phyloP scores from a whole-genome alignment of 768 basidiomycete genomes.

The Phanerochaete sordida region DNA sequence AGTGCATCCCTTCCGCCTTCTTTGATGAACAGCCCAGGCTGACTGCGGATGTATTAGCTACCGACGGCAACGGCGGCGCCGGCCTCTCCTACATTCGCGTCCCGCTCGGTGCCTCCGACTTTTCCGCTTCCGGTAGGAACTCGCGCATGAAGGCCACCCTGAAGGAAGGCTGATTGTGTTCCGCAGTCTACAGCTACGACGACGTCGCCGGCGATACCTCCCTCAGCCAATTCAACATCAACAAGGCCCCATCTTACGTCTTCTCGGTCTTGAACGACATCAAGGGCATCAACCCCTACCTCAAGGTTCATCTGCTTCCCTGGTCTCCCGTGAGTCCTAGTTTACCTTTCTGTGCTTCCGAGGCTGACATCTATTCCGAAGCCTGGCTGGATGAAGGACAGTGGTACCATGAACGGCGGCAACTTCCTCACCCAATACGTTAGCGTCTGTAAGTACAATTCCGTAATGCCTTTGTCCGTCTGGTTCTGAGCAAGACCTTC shows the following conservation, averaged over 20 bases:
- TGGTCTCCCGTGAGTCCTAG: conserved; percentile 65
- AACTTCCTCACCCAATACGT: conserved; percentile 48
- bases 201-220: conserved; percentile 59
- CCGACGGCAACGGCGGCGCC: conserved; percentile 58
- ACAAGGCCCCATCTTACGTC: conserved; percentile 55
- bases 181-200: conserved; percentile 58
- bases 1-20: conserved; percentile 4
- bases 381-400: conserved; percentile 81
- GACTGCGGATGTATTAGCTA: conserved; percentile 30
- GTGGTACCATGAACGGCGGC: conserved; percentile 65
- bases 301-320: conserved; percentile 58
- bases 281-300: conserved; percentile 45
- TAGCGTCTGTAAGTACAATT: conserved; percentile 39
- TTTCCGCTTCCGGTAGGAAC: conserved; percentile 50
- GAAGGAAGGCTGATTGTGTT: neutral
- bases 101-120: conserved; percentile 72
- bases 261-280: conserved; percentile 67
- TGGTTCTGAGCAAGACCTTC: neutral
- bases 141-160: no score
- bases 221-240: conserved; percentile 54
- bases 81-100: conserved; percentile 69
- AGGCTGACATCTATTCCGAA: conserved; percentile 22
- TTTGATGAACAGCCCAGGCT: neutral
- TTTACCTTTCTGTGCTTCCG: neutral
- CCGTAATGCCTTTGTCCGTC: neutral